Evolutionary conservation across 164 flowering plant genomes (phyloP), one percentile per base, ranked within the genome.

Genomic region (Echeveria elegans): DNA sequence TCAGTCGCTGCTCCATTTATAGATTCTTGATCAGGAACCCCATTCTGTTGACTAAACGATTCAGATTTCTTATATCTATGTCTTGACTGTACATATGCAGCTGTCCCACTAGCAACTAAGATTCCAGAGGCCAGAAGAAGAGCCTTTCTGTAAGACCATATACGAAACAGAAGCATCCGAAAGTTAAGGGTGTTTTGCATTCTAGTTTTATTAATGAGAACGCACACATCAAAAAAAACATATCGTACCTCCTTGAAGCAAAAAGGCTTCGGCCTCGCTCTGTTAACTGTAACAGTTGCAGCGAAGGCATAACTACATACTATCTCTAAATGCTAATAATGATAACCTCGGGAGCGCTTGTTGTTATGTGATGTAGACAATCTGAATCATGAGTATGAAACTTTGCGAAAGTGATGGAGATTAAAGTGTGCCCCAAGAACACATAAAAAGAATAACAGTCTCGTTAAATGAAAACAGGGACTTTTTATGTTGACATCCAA

Each of bases 251-350:
- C 75, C 92, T 84, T 0, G 96, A 86, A 67, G 92, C 79, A 74
- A 87, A 66, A 72, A 92, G 70, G 66, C 75, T 73, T 34, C 85
- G 90, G 26, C 97, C 96, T 79, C 77, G 94, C 74, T 95, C 92
- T 15, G 97, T 92, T 63, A 95, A 73, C 80, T 85, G 90, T 80
- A 91, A 71, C 38, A 92, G 79, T 76, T 95, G 99, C 68, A 88
- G 96, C 53, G 96, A 91, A 79, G 86, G 79, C 99, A 95, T 95
- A 71, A 59, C 75, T 77, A 70, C 52, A 63, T 24, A 48, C 63
- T 6, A 52, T 28, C 66, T 64, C 67, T 62, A 11, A 32, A 56
- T 26, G 18, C 16, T 26, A 12, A 56, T 1, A 56, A 12, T 32
- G 28, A 56, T 53, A 14, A 28, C 32, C 61, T 56, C 11, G 4